phyloP scores from a whole-genome alignment of 495 filamentous ascomycete species.

The Tuber borchii region DNA sequence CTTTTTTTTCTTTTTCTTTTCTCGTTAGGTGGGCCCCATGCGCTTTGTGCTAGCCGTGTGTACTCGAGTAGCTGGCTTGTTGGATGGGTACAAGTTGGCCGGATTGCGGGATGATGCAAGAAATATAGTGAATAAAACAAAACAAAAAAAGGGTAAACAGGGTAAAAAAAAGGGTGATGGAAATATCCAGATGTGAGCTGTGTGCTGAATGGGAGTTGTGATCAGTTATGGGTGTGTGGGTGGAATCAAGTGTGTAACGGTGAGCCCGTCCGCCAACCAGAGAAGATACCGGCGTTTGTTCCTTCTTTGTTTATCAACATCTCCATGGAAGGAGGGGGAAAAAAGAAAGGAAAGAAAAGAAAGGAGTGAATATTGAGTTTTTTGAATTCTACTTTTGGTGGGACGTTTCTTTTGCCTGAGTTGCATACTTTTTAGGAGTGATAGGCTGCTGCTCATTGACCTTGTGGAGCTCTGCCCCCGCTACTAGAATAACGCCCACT shows the following conservation, averaged over 20 bases:
- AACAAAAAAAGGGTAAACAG: not conserved
- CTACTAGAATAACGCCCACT: not conserved
- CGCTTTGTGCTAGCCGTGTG: not conserved
- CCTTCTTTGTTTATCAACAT: not conserved
- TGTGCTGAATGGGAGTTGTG: not conserved
- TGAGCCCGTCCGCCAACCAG: not conserved
- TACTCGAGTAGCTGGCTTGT: not conserved
- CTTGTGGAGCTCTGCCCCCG: not conserved
- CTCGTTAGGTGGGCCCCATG: not conserved
- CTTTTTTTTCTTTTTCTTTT: not conserved
- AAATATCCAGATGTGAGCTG: not conserved
- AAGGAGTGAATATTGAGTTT: not conserved
- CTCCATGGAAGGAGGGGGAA: not conserved
- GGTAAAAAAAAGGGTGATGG: not conserved
- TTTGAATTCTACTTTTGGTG: too few relatives aligned
- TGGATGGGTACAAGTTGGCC: not conserved
- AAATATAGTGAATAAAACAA: not conserved
- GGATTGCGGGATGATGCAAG: not conserved
- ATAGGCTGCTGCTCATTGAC: not conserved
- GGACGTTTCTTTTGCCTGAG: not conserved
- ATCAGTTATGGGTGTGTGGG: not conserved
- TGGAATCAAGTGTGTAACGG: not conserved
- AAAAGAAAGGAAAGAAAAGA: not conserved
- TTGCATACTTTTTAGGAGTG: not conserved
- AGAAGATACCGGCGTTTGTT: not conserved